Conservation (phyloP, 352 stramenopile species). For the Pythium monospermum region DNA sequence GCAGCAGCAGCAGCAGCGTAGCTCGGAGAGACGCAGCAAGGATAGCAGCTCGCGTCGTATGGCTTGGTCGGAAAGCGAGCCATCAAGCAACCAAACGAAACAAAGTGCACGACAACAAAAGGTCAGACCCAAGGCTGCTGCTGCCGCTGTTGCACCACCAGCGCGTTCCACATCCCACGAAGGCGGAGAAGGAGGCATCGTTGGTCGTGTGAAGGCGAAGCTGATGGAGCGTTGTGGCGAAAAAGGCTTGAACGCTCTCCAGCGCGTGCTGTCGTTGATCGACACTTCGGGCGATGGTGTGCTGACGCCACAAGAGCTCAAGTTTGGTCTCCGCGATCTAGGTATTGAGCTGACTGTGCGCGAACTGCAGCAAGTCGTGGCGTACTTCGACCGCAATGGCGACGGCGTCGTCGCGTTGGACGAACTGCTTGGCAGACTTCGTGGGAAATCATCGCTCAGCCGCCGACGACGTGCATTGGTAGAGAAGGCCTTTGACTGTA, state of each 20-base stretch:
- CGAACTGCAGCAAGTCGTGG: constrained; percentile 37
- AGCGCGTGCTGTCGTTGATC: constrained; percentile 34
- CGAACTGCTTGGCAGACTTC: constrained; percentile 47
- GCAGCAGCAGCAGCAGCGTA: no score
- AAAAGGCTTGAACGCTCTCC: constrained; percentile 47
- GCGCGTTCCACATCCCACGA: no score
- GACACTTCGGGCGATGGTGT: constrained; percentile 34
- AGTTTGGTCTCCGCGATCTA: constrained; percentile 49
- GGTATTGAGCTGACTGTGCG: constrained; percentile 36
- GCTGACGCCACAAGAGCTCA: constrained; percentile 51
- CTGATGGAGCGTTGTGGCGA: constrained; percentile 31
- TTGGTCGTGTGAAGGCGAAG: constrained; percentile 29
- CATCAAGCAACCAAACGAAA: neutral
- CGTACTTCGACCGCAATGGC: constrained; percentile 39
- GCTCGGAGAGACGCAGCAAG: no score
- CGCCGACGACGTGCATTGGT: constrained; percentile 33
- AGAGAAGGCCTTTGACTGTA: constrained; percentile 41
- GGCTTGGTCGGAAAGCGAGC: neutral
- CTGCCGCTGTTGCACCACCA: no score
- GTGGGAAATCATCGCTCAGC: constrained; percentile 29
- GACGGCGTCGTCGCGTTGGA: constrained; percentile 46
- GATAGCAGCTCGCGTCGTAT: neutral
- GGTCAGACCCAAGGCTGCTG: no score
- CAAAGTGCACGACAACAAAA: no score
- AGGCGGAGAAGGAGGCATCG: constrained; percentile 3